These are phyloP conservation scores for Cystobasidium sp. DNA, from an alignment of 1,284 basidiomycete genomes.

Conservation along the genomic window DNA sequence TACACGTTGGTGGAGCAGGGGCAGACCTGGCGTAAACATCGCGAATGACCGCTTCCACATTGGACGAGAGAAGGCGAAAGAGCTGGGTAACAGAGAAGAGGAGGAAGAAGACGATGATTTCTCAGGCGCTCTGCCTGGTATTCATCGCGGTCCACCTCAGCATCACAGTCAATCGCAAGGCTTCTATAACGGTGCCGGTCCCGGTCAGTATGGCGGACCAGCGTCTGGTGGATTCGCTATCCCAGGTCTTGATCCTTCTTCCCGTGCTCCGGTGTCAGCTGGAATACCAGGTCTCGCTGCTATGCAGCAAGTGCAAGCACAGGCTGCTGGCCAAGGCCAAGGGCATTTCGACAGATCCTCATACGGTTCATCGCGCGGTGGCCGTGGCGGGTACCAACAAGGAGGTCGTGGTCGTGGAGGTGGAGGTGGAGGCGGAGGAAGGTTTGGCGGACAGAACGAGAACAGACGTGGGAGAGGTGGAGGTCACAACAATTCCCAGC, in stretches of 20 bases:
- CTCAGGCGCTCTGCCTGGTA: slow-evolving; percentile 35
- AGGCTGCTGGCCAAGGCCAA: slow-evolving; percentile 13
- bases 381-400: neutral
- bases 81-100: slow-evolving; percentile 45
- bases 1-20: slow-evolving; percentile 94
- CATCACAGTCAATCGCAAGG: neutral
- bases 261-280: slow-evolving; percentile 3
- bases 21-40: slow-evolving; percentile 66
- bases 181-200: neutral
- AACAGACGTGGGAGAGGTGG: slow-evolving; percentile 19
- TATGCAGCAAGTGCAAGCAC: slow-evolving; percentile 35
- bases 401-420: slow-evolving; percentile 2
- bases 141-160: slow-evolving; percentile 8
- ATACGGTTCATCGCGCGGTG: neutral
- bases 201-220: neutral
- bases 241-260: slow-evolving; percentile 29
- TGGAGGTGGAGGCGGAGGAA: slow-evolving; percentile 3
- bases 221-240: slow-evolving; percentile 15
- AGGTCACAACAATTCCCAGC: slow-evolving; percentile 22
- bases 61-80: slow-evolving; percentile 50
- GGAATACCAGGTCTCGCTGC: slow-evolving; percentile 41
- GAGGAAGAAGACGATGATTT: slow-evolving; percentile 47
- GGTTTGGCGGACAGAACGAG: neutral
- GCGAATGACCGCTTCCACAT: slow-evolving; percentile 51
- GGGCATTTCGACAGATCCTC: neutral